Conservation (phyloP, 2,329 filamentous ascomycete genomes). For the Penicillium sp. region DNA sequence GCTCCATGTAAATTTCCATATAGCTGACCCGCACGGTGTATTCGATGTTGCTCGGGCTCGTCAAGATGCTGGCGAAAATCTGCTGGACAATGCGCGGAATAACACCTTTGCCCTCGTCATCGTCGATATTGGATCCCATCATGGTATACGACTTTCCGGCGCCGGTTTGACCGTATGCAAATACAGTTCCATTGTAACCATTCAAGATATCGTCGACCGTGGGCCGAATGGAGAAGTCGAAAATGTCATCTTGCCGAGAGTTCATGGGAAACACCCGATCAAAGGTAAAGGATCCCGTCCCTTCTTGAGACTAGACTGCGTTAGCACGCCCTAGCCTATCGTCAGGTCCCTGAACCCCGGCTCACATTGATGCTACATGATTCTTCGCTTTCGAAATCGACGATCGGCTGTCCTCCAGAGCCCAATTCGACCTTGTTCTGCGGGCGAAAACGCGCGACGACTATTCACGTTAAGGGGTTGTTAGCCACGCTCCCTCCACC, state of each 20-base stretch:
- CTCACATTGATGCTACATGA: slow-evolving; percentile 78
- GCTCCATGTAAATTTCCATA: slow-evolving; percentile 99
- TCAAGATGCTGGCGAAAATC: slow-evolving; percentile 91
- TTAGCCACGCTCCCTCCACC: slow-evolving; percentile 39
- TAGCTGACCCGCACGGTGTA: slow-evolving; percentile 98
- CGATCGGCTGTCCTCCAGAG: slow-evolving; percentile 86
- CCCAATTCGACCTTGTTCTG: slow-evolving; percentile 92
- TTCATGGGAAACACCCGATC: slow-evolving; percentile 95
- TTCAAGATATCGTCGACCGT: slow-evolving; percentile 98
- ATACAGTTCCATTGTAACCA: slow-evolving; percentile 98
- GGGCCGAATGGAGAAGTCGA: slow-evolving; percentile 92
- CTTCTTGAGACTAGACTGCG: slow-evolving; percentile 65
- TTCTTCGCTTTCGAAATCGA: slow-evolving; percentile 79
- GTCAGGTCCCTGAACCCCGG: slow-evolving; percentile 1
- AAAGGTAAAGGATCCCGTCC: slow-evolving; percentile 83
- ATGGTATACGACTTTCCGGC: slow-evolving; percentile 99
- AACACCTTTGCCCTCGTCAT: slow-evolving; percentile 80
- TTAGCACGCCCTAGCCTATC: slow-evolving; percentile 16
- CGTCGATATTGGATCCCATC: slow-evolving; percentile 94
- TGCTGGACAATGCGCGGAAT: slow-evolving; percentile 96
- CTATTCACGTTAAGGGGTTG: slow-evolving; percentile 45
- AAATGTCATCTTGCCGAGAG: slow-evolving; percentile 85
- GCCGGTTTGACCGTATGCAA: slow-evolving; percentile 96
- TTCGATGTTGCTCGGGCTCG: slow-evolving; percentile 87
- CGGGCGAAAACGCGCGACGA: slow-evolving; percentile 94